Conservation (phyloP, 768 basidiomycete species). For the Ramaria sp. region DNA sequence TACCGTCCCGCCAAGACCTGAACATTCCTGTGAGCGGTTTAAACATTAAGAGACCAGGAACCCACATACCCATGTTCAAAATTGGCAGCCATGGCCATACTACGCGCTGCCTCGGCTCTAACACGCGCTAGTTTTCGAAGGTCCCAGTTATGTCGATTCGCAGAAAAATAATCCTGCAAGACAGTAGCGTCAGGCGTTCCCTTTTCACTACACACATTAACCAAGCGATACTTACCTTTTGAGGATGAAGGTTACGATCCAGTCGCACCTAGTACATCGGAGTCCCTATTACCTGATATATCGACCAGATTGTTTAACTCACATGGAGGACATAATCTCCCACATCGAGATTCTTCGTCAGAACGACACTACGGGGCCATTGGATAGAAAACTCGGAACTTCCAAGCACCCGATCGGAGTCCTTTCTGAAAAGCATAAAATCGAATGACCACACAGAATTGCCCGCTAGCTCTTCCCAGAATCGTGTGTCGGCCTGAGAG, state of each 20-base stretch:
- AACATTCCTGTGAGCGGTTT: not conserved
- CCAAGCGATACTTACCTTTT: constrained; percentile 3
- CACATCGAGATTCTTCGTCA: constrained; percentile 15
- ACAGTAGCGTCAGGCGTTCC: not conserved
- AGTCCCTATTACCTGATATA: too few species aligned
- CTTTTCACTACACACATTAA: not conserved
- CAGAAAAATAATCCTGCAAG: not conserved
- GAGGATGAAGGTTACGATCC: constrained; percentile 4
- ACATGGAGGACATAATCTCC: constrained; percentile 26
- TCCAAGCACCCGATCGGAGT: constrained; percentile 22
- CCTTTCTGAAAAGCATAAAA: constrained; percentile 39
- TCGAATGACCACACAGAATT: constrained; percentile 37
- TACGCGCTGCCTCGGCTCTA: constrained; percentile 4
- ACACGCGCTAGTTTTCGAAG: constrained; percentile 5
- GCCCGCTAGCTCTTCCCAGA: constrained; percentile 36
- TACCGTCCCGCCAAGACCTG: constrained; percentile 6
- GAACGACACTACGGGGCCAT: constrained; percentile 17
- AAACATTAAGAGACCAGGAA: not conserved
- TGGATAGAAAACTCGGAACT: constrained; percentile 14
- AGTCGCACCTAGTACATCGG: constrained; percentile 4
- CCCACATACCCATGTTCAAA: constrained; percentile 6
- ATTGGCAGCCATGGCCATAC: constrained; percentile 11
- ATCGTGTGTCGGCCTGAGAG: constrained; percentile 39
- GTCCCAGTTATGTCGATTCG: constrained; percentile 1
- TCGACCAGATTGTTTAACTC: not conserved